phyloP scores from a whole-genome alignment of 2,329 filamentous ascomycete genomes.

The Hymenoscyphus fructigenus region DNA sequence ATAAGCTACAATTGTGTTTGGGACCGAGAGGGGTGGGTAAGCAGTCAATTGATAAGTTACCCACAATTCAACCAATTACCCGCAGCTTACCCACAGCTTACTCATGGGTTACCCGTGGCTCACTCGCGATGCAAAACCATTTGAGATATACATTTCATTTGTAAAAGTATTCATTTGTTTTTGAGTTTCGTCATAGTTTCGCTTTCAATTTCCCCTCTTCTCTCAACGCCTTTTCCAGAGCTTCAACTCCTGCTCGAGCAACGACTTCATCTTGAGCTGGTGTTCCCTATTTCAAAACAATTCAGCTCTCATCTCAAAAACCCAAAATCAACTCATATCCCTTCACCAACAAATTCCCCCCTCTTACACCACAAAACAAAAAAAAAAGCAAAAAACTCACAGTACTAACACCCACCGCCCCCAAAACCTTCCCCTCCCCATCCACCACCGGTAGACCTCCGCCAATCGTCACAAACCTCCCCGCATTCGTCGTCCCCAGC shows the following conservation, averaged over 20 bases:
- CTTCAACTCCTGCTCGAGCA: constrained; percentile 51
- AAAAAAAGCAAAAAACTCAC: constrained; percentile 9
- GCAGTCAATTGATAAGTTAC: no score
- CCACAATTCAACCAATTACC: no score
- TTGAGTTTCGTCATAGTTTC: constrained; percentile 37
- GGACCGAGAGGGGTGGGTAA: no score
- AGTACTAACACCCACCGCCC: constrained; percentile 41
- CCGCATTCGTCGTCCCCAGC: constrained; percentile 52
- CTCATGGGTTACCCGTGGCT: no score
- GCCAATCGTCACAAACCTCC: constrained; percentile 53
- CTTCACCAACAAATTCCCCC: neutral
- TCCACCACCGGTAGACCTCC: constrained; percentile 52
- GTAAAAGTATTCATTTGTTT: no score
- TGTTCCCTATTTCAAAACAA: constrained; percentile 43
- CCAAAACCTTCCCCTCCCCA: constrained; percentile 47
- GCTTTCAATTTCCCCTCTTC: constrained; percentile 38
- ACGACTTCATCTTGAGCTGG: constrained; percentile 54
- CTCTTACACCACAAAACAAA: neutral
- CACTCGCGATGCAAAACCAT: no score
- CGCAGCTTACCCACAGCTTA: no score
- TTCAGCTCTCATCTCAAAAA: neutral
- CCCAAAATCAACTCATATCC: neutral
- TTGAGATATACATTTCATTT: no score
- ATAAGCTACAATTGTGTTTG: no score
- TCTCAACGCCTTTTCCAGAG: constrained; percentile 37